Conservation (phyloP, 345 rosid species). For the Populus tremula region DNA sequence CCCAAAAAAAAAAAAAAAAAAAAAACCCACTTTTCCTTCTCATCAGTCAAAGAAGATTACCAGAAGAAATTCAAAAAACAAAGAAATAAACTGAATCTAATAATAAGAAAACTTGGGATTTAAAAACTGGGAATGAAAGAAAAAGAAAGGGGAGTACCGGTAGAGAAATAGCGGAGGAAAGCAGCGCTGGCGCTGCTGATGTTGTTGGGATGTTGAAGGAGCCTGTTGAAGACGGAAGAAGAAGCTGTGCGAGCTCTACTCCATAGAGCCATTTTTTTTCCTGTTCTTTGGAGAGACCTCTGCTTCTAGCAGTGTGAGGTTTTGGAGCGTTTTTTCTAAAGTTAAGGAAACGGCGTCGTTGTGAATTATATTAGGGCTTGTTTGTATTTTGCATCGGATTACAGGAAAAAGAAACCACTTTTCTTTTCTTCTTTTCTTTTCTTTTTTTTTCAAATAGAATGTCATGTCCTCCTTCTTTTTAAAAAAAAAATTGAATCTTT, state of each 20-base stretch:
- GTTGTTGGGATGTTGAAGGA: conserved; percentile 6
- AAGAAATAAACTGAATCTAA: not conserved
- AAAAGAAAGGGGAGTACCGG: conserved; percentile 10
- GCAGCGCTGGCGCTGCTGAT: not conserved
- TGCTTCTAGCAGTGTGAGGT: not conserved
- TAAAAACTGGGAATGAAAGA: not conserved
- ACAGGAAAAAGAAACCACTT: too few relatives aligned
- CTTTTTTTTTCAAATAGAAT: not conserved
- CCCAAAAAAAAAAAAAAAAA: not conserved
- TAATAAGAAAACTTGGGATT: not conserved
- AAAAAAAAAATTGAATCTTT: too few relatives aligned
- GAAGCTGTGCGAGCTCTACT: conserved; percentile 15
- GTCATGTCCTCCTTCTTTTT: not conserved
- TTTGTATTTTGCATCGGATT: not conserved
- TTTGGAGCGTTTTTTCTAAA: not conserved
- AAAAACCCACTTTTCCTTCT: not conserved
- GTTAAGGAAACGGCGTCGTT: not conserved
- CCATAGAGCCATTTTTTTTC: conserved; percentile 24
- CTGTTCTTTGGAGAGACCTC: not conserved
- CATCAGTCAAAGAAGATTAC: not conserved
- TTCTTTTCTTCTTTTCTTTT: too few relatives aligned
- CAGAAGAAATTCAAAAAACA: not conserved
- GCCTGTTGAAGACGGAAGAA: conserved; percentile 6
- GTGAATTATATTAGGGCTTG: not conserved
- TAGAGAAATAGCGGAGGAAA: conserved; percentile 14